Evolutionary conservation across 768 basidiomycete genomes (phyloP), one percentile per base, ranked within the genome.

Genomic region (Astraeus odoratus): DNA sequence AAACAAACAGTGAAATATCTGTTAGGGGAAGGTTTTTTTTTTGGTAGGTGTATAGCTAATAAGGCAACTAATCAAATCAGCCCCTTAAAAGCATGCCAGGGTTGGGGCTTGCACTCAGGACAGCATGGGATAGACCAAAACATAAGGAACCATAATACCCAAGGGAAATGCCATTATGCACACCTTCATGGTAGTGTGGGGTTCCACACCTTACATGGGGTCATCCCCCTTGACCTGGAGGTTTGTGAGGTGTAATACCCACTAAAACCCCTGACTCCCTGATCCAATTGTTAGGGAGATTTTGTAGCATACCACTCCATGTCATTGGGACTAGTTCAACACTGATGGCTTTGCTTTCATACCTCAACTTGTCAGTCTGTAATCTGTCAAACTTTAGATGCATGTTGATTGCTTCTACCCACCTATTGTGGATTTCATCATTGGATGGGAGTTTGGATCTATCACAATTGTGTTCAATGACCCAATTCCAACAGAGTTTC

Each of bases 271-370:
- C 23, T 20, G 29, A 22, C 42, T n/a, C 15, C 33, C 3, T 9
- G 42, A n/a, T 30, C 29, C 20, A 20, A 6, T 6, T 20, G 10
- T 15, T 29, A 30, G 29, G 42, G 19, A 43, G 33, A 20, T 52
- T 44, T 16, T 33, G 22, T 9, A 52, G 43, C 8, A 35, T 30
- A 13, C 51, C 44, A 18, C 47, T 46, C 51, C 51, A 52, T 4
- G 51, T 52, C 10, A 46, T 20, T 1, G 50, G 39, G 2, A 52
- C 51, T 16, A 46, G 16, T 26, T 52, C 33, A 25, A 33, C 30
- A 1, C 34, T 39, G 4, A 40, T 18, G 12, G 51, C 51, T 19
- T 41, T 27, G 8, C 9, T 20, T 7, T 43, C 43, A 20, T 48
- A 51, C 3, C 39, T 18, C 10, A 18, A 8, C 8, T 8, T 20